Percentiles rank a stretch among this genome's conserved stretches.
Evolutionary conservation across 2,329 filamentous ascomycete genomes (phyloP).

Genomic region (Exophiala oligosperma): DNA sequence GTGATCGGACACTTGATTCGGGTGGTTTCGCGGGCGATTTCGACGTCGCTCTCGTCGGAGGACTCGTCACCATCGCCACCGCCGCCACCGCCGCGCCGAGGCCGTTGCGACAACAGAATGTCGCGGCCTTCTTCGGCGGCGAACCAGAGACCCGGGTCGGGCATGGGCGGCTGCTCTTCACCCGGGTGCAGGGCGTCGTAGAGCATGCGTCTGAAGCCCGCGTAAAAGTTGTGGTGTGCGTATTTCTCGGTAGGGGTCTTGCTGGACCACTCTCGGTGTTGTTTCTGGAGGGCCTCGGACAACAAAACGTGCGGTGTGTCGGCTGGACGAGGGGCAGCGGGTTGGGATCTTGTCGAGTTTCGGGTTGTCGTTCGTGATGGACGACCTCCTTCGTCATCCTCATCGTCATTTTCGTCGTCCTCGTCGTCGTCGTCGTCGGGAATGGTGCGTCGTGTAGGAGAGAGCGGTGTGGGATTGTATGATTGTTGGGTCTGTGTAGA

Average conservation of each 20-base stretch:
- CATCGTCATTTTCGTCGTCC: constrained; percentile 39
- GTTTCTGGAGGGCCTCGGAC: constrained; percentile 32
- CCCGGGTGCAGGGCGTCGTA: constrained; percentile 60
- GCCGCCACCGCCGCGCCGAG: constrained; percentile 35
- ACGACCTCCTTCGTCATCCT: constrained; percentile 37
- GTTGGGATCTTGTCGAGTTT: constrained; percentile 22
- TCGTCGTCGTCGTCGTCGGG: constrained; percentile 38
- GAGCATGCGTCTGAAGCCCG: constrained; percentile 60
- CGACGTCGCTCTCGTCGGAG: constrained; percentile 42
- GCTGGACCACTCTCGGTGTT: constrained; percentile 11
- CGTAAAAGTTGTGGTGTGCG: constrained; percentile 60
- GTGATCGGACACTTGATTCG: constrained; percentile 52
- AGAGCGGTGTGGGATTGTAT: constrained; percentile 33
- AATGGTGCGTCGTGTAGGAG: constrained; percentile 29
- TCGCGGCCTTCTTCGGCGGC: constrained; percentile 44
- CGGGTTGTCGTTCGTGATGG: constrained; percentile 23
- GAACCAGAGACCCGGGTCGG: constrained; percentile 64
- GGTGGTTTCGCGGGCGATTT: constrained; percentile 46
- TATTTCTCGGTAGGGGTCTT: constrained; percentile 48
- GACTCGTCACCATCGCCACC: too few species aligned
- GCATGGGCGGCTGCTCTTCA: constrained; percentile 54
- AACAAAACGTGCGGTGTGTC: constrained; percentile 20
- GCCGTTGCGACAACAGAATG: constrained; percentile 33
- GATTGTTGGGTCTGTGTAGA: constrained; percentile 30
- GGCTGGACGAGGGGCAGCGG: constrained; percentile 29